Conservation (phyloP, 116 monocot species). For the Cymodocea nodosa region DNA sequence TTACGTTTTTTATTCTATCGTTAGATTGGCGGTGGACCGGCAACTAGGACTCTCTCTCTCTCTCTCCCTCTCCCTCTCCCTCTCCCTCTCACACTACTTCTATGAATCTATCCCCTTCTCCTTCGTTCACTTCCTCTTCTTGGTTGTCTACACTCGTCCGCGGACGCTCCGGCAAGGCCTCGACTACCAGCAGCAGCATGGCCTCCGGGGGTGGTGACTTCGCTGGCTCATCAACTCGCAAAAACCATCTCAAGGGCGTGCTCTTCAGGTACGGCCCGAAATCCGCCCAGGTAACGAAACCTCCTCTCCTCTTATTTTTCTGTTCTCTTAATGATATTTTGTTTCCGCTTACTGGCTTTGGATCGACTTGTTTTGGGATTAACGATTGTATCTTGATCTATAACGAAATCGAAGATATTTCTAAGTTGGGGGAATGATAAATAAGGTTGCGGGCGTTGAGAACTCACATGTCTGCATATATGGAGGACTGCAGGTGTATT, state of each 20-base stretch:
- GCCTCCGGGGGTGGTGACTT: neutral
- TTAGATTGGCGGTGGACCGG: too few species aligned
- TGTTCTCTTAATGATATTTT: neutral
- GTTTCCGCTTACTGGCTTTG: too few species aligned
- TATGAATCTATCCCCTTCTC: slow-evolving; percentile 23
- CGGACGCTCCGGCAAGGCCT: slow-evolving; percentile 31
- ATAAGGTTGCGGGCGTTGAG: too few species aligned
- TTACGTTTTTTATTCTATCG: too few species aligned
- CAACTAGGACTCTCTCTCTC: too few species aligned
- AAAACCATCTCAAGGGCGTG: slow-evolving; percentile 52
- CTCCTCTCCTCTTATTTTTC: neutral
- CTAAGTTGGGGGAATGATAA: too few species aligned
- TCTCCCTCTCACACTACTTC: too few species aligned
- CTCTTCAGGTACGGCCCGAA: slow-evolving; percentile 90
- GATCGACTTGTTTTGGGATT: too few species aligned
- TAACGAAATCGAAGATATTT: neutral
- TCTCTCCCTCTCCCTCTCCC: too few species aligned
- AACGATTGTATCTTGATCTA: neutral
- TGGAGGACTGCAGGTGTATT: too few species aligned
- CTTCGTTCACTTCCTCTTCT: slow-evolving; percentile 27
- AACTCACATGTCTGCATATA: too few species aligned
- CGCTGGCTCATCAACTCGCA: slow-evolving; percentile 14
- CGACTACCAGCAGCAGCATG: slow-evolving; percentile 5
- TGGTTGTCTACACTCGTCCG: slow-evolving; percentile 75
- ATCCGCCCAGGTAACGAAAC: slow-evolving; percentile 50